phyloP scores from a whole-genome alignment of 2,329 filamentous ascomycete species.

The Emydomyces testavorans region DNA sequence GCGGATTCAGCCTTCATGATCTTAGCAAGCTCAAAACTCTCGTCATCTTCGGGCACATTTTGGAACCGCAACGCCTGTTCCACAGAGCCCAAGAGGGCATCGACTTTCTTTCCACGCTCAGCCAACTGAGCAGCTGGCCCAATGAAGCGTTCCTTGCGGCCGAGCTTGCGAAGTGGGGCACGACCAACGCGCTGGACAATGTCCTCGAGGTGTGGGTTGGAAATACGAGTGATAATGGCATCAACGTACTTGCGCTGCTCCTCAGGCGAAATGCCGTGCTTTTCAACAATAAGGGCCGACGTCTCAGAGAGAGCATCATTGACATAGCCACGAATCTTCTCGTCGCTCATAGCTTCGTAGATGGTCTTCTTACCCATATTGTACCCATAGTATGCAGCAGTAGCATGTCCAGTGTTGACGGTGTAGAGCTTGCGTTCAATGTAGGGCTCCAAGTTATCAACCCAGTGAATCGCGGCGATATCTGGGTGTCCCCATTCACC shows the following conservation, averaged over 20 bases:
- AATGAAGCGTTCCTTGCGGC: slow-evolving; percentile 90
- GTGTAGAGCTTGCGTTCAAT: slow-evolving; percentile 99
- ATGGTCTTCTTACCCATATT: slow-evolving; percentile 75
- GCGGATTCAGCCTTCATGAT: slow-evolving; percentile 66
- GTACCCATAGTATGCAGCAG: slow-evolving; percentile 90
- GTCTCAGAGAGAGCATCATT: slow-evolving; percentile 74
- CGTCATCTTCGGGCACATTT: slow-evolving; percentile 81
- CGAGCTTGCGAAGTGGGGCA: slow-evolving; percentile 84
- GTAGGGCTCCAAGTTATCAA: slow-evolving; percentile 80
- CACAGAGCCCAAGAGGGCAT: slow-evolving; percentile 65
- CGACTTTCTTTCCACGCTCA: slow-evolving; percentile 61
- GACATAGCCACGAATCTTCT: slow-evolving; percentile 68
- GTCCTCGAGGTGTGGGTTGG: slow-evolving; percentile 86
- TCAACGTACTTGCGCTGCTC: slow-evolving; percentile 81
- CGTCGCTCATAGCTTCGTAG: slow-evolving; percentile 74
- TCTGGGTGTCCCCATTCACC: slow-evolving; percentile 55
- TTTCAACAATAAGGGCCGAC: slow-evolving; percentile 69
- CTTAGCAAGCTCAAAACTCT: slow-evolving; percentile 73
- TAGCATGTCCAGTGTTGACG: slow-evolving; percentile 96
- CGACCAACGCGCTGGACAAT: slow-evolving; percentile 90
- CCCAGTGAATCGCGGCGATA: slow-evolving; percentile 86
- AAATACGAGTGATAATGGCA: slow-evolving; percentile 84
- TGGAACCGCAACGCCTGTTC: slow-evolving; percentile 95
- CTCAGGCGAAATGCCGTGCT: slow-evolving; percentile 63
- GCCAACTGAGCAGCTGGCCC: slow-evolving; percentile 82